phyloP scores from a whole-genome alignment of 768 basidiomycete species.

The Pleurotus salmoneostramineus region DNA sequence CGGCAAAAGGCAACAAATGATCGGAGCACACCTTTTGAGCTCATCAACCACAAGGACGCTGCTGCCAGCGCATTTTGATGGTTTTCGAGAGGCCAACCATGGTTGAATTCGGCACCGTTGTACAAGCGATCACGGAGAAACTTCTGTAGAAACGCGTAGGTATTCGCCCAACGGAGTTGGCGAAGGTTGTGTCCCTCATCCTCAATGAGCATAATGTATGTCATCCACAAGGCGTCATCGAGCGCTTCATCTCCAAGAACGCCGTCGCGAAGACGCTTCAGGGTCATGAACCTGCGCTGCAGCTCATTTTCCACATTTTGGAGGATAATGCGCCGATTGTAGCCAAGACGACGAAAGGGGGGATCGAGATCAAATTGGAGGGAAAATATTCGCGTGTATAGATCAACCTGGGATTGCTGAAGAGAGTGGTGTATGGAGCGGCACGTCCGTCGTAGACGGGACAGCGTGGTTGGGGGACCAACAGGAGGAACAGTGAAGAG shows the following conservation, averaged over 20 bases:
- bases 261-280: slow-evolving; percentile 40
- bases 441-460: slow-evolving; percentile 27
- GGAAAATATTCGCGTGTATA: slow-evolving; percentile 36
- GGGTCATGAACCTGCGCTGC: slow-evolving; percentile 35
- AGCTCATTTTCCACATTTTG: slow-evolving; percentile 40
- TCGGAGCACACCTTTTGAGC: slow-evolving; percentile 29
- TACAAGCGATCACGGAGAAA: slow-evolving; percentile 38
- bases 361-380: slow-evolving; percentile 46
- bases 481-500: slow-evolving; percentile 25
- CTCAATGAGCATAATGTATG: slow-evolving; percentile 51
- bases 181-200: slow-evolving; percentile 49
- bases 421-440: slow-evolving; percentile 23
- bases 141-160: slow-evolving; percentile 33
- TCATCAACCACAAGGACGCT: slow-evolving; percentile 44
- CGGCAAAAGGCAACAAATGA: not conserved
- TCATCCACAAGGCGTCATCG: slow-evolving; percentile 44
- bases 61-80: slow-evolving; percentile 42
- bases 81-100: slow-evolving; percentile 47
- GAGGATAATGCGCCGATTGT: slow-evolving; percentile 15
- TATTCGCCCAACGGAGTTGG: slow-evolving; percentile 40
- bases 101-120: slow-evolving; percentile 29
- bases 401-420: slow-evolving; percentile 20
- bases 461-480: slow-evolving; percentile 29
- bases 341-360: slow-evolving; percentile 32
- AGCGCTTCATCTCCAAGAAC: slow-evolving; percentile 30